Evolutionary conservation across 2,329 filamentous ascomycete genomes (phyloP).

Genomic region (Neocatenulostroma microsporum): DNA sequence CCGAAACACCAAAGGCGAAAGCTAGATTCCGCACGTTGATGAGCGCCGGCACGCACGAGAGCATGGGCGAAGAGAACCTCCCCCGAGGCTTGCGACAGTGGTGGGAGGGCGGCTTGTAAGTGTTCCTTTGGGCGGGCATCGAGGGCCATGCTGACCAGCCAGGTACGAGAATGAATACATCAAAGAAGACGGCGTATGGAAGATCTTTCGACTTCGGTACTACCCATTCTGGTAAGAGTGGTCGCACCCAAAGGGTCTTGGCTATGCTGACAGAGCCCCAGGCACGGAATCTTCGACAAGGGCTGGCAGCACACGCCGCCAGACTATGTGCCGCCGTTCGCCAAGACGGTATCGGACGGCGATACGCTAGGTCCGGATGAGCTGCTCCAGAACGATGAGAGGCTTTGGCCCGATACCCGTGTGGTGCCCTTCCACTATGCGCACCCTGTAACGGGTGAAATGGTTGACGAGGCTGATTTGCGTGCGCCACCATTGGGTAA

Average conservation of each 20-base stretch:
- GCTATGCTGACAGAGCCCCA: not conserved
- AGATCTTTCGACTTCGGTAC: conserved; percentile 7
- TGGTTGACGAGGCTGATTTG: conserved; percentile 1
- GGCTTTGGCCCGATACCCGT: conserved; percentile 6
- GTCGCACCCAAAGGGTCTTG: not conserved
- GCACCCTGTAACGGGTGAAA: conserved; percentile 2
- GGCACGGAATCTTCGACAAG: conserved; percentile 4
- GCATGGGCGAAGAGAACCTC: not conserved
- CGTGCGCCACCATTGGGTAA: conserved; percentile 2
- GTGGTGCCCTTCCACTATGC: conserved; percentile 5
- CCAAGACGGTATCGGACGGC: not conserved
- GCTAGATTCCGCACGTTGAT: conserved; percentile 4
- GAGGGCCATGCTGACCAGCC: too few relatives aligned
- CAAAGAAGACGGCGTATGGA: conserved; percentile 7
- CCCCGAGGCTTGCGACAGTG: conserved; percentile 5
- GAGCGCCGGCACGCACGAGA: conserved; percentile 5
- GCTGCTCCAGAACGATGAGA: conserved; percentile 5
- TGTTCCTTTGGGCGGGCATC: not conserved
- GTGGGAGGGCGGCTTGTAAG: conserved; percentile 1
- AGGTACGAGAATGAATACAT: conserved; percentile 8
- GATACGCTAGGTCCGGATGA: conserved; percentile 5
- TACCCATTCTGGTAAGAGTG: not conserved
- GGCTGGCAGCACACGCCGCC: conserved; percentile 5
- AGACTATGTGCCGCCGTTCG: conserved; percentile 5
- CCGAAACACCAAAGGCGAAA: conserved; percentile 2